These are phyloP conservation scores for Teratosphaeria zuluensis DNA, from an alignment of 2,329 filamentous ascomycete species.

Conservation along the genomic window DNA sequence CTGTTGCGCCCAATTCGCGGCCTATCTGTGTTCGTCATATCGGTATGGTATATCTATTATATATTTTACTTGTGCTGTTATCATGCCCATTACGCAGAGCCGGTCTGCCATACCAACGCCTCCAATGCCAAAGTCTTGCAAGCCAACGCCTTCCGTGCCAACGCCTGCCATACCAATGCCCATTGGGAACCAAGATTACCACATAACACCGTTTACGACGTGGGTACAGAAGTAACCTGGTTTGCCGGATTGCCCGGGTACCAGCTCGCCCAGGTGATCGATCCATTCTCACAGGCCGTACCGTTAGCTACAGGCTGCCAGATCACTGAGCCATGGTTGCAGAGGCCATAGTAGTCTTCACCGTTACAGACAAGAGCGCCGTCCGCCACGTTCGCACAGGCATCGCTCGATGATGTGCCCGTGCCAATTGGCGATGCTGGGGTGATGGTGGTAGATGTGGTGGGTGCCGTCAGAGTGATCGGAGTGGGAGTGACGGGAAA, in stretches of 20 bases:
- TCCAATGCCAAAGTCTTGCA: too few species aligned
- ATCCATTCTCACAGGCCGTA: slow-evolving; percentile 27
- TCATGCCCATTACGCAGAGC: too few species aligned
- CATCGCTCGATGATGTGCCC: neutral
- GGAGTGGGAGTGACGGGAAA: too few species aligned
- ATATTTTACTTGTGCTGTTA: too few species aligned
- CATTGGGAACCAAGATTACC: neutral
- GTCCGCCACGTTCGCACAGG: slow-evolving; percentile 10
- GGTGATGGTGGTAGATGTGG: neutral
- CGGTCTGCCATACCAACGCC: too few species aligned
- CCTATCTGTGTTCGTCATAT: too few species aligned
- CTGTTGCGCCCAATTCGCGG: too few species aligned
- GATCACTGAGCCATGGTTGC: slow-evolving; percentile 32
- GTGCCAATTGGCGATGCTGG: neutral
- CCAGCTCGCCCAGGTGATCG: slow-evolving; percentile 4
- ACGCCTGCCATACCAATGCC: neutral
- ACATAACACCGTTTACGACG: neutral
- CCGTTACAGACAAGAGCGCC: slow-evolving; percentile 33
- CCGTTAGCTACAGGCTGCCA: slow-evolving; percentile 34
- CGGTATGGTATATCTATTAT: too few species aligned
- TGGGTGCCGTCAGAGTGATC: neutral
- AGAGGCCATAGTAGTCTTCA: slow-evolving; percentile 31
- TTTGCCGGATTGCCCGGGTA: neutral
- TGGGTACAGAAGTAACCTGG: neutral
- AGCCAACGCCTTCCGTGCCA: neutral